A percentile compares a stretch with the other conserved stretches of the same genome.
These are phyloP conservation scores for Adansonia digitata DNA, from an alignment of 345 rosid species.

Conservation along the genomic window DNA sequence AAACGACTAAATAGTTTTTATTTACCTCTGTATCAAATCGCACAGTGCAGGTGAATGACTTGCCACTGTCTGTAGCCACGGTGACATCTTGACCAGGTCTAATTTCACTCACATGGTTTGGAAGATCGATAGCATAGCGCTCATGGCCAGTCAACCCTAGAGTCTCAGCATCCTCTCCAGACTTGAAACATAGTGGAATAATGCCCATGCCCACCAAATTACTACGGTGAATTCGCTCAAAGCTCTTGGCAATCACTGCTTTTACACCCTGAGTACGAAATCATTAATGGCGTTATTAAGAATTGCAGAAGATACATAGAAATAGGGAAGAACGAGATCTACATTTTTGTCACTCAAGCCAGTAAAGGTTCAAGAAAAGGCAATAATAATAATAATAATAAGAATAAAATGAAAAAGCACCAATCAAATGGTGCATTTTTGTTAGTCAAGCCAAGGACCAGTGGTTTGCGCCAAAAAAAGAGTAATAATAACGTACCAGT, in stretches of 20 bases:
- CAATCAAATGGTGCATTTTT: neutral
- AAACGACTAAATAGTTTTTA: neutral
- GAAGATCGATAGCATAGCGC: constrained; percentile 64
- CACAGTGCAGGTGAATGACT: constrained; percentile 60
- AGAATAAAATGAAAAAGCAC: neutral
- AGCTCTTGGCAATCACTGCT: constrained; percentile 88
- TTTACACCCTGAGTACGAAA: constrained; percentile 63
- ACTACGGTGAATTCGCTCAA: constrained; percentile 85
- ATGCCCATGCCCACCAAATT: constrained; percentile 93
- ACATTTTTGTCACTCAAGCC: neutral
- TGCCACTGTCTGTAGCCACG: constrained; percentile 59
- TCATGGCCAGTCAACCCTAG: constrained; percentile 78
- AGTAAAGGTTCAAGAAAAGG: neutral
- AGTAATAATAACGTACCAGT: constrained; percentile 37
- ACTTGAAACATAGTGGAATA: constrained; percentile 74
- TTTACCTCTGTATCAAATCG: constrained; percentile 92
- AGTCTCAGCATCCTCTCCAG: constrained; percentile 78
- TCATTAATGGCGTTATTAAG: neutral
- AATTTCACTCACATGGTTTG: constrained; percentile 50
- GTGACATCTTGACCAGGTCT: constrained; percentile 85
- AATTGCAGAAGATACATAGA: neutral
- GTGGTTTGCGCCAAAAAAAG: neutral
- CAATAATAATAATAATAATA: no score
- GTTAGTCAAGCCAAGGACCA: neutral
- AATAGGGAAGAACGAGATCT: neutral